Percentiles rank a stretch among this genome's conserved stretches.
Evolutionary conservation across 768 basidiomycete genomes (phyloP).

Genomic region (Naganishia onofrii): DNA sequence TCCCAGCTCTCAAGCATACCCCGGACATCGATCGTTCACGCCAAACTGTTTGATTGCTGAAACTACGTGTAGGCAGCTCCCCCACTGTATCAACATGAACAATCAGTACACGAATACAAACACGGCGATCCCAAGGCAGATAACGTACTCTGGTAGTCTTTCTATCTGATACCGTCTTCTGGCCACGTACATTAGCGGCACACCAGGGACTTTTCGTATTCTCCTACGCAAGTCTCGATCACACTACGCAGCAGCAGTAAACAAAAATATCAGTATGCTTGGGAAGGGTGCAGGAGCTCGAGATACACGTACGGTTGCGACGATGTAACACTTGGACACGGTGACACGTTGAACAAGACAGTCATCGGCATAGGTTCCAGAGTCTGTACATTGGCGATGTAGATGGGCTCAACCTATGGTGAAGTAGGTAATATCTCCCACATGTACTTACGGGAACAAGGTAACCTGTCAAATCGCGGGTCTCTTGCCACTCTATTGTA

Average conservation of each 20-base stretch:
- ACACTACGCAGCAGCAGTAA: conserved; percentile 55
- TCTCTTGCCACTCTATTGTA: conserved; percentile 81
- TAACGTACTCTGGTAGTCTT: conserved; percentile 72
- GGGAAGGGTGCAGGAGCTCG: background rate
- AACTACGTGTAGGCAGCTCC: conserved; percentile 23
- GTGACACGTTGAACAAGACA: conserved; percentile 95
- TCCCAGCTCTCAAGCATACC: background rate
- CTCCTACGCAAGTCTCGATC: conserved; percentile 89
- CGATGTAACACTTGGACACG: conserved; percentile 91
- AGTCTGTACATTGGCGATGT: conserved; percentile 54
- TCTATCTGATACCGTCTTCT: conserved; percentile 89
- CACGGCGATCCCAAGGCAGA: background rate
- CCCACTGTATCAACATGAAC: background rate
- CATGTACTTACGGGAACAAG: conserved; percentile 64
- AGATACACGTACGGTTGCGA: conserved; percentile 65
- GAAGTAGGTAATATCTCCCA: too few species aligned
- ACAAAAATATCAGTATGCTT: background rate
- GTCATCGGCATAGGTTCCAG: conserved; percentile 98
- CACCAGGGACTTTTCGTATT: conserved; percentile 76
- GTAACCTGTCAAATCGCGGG: conserved; percentile 89
- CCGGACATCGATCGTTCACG: too few species aligned
- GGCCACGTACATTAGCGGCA: conserved; percentile 97
- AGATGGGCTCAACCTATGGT: too few species aligned
- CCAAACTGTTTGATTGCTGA: too few species aligned
- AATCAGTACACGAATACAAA: background rate